Evolutionary conservation across 2,329 filamentous ascomycete species (phyloP).

Genomic region (Fusarium annulatum): DNA sequence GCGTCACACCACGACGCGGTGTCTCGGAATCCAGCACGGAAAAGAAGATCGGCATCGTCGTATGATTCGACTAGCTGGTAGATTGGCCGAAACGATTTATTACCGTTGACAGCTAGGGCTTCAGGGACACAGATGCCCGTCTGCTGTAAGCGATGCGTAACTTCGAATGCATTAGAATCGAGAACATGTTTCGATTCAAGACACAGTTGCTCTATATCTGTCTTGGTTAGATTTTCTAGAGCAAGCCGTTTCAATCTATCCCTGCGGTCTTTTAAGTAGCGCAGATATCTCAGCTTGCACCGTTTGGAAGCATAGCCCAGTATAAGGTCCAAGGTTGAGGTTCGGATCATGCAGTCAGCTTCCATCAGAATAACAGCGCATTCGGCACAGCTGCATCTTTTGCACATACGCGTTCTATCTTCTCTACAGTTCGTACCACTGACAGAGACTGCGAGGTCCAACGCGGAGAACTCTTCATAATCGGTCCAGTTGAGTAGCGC

Average conservation of each 20-base stretch:
- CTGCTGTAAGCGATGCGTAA: neutral
- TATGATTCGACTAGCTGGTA: rapidly evolving
- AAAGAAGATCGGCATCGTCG: rapidly evolving
- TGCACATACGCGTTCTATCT: rapidly evolving
- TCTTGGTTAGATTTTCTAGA: rapidly evolving
- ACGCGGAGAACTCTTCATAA: rapidly evolving
- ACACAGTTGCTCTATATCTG: rapidly evolving
- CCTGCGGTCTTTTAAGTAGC: neutral
- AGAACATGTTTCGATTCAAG: rapidly evolving
- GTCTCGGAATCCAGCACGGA: neutral
- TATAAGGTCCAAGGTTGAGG: too few species aligned
- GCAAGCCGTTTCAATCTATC: neutral
- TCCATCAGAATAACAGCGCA: neutral
- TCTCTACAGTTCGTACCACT: neutral
- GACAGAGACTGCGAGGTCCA: neutral
- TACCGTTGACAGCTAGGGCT: neutral
- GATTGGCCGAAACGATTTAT: too few species aligned
- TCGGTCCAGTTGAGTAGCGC: neutral
- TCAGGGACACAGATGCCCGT: rapidly evolving
- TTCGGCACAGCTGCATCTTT: neutral
- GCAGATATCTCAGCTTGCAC: neutral
- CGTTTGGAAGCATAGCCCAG: neutral
- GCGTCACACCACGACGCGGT: rapidly evolving
- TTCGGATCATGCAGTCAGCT: neutral
- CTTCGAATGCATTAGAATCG: neutral